These are phyloP conservation scores for Cladorrhinum sp. DNA, from an alignment of 2,329 filamentous ascomycete species.

Conservation along the genomic window DNA sequence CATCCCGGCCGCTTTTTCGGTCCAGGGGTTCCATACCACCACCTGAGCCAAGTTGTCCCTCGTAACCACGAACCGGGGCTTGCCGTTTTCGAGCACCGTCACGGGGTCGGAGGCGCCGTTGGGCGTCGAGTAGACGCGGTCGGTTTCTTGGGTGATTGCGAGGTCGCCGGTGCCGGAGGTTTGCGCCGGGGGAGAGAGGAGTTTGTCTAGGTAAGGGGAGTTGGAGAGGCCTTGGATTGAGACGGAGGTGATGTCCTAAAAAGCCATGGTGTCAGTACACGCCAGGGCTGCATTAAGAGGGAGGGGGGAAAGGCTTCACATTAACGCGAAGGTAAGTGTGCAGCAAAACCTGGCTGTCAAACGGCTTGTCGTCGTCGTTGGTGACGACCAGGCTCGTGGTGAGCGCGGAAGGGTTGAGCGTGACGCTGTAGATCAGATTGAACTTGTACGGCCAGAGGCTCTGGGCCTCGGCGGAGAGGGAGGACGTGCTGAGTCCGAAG, in stretches of 20 bases:
- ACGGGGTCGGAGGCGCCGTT: constrained; percentile 58
- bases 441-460: constrained; percentile 84
- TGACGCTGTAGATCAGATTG: constrained; percentile 89
- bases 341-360: constrained; percentile 88
- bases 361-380: constrained; percentile 78
- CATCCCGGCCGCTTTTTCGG: constrained; percentile 76
- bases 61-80: constrained; percentile 67
- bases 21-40: constrained; percentile 97
- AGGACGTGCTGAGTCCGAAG: constrained; percentile 78
- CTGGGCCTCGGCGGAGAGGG: constrained; percentile 65
- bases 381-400: constrained; percentile 81
- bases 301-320: constrained; percentile 55
- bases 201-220: constrained; percentile 80
- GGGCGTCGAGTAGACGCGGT: constrained; percentile 79
- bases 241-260: constrained; percentile 73
- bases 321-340: constrained; percentile 85
- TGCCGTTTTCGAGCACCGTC: constrained; percentile 59
- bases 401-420: constrained; percentile 69
- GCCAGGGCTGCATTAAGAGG: no score
- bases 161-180: constrained; percentile 51
- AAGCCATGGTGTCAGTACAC: not conserved
- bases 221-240: constrained; percentile 72
- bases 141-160: constrained; percentile 73
- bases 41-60: constrained; percentile 84
- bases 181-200: constrained; percentile 52